phyloP scores from a whole-genome alignment of 768 basidiomycete genomes.

The Podaxis rugospora region DNA sequence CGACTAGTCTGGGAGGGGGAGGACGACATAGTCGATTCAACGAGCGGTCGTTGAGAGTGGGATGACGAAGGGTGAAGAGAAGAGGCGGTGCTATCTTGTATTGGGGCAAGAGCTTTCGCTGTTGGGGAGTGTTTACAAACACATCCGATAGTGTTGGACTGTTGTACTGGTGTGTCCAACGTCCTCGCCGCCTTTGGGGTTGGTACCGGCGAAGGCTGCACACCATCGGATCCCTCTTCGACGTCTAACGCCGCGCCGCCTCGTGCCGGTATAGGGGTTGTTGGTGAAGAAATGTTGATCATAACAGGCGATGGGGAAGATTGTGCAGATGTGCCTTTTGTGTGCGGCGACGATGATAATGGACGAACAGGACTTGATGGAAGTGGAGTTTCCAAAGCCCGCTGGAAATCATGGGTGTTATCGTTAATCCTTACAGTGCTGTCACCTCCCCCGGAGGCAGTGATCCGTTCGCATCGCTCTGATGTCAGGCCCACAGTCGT shows the following conservation, averaged over 20 bases:
- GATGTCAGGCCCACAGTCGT: neutral
- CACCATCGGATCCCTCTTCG: neutral
- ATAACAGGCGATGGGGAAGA: conserved; percentile 1
- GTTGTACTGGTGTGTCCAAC: neutral
- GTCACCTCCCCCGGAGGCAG: neutral
- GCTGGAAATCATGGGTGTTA: neutral
- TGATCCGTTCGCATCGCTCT: neutral
- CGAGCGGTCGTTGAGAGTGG: conserved; percentile 5
- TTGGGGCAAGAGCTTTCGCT: neutral
- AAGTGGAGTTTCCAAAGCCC: conserved; percentile 7
- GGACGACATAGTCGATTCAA: conserved; percentile 21
- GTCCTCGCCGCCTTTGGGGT: neutral
- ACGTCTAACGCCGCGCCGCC: neutral
- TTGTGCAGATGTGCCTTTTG: neutral
- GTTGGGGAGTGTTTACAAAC: neutral
- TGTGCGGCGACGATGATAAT: neutral
- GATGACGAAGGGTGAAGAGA: conserved; percentile 2
- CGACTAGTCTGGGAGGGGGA: conserved; percentile 13
- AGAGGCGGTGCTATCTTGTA: neutral
- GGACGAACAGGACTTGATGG: conserved; percentile 6
- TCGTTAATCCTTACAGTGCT: neutral
- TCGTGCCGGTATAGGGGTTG: conserved; percentile 6
- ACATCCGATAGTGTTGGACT: neutral
- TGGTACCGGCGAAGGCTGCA: conserved; percentile 7
- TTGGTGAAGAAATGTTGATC: conserved; percentile 10